Percentiles rank a stretch among this genome's conserved stretches.
Evolutionary conservation across 768 basidiomycete species (phyloP).

Genomic region (Lentinus tigrinus): DNA sequence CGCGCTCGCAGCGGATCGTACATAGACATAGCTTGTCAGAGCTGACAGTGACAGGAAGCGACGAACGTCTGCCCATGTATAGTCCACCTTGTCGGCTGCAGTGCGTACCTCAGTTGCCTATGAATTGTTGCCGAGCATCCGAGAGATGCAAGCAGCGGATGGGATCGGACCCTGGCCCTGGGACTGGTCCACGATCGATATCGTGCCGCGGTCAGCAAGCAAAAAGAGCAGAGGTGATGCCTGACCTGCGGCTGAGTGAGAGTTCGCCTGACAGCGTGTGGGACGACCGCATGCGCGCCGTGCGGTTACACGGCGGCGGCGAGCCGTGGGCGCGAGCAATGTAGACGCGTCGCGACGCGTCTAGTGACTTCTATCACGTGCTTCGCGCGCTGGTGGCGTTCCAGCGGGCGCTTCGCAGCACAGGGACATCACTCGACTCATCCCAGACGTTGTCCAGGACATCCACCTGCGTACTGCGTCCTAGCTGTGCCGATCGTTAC

Average conservation of each 20-base stretch:
- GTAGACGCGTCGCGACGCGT: constrained; percentile 1
- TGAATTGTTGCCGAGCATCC: no score
- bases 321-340: no score
- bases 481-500: not conserved
- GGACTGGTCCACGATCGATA: not conserved
- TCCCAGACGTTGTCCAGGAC: not conserved
- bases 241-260: not conserved
- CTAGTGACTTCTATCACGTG: constrained; percentile 7
- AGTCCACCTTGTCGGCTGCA: not conserved
- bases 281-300: not conserved
- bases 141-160: no score
- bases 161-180: no score
- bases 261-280: not conserved
- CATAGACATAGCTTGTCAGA: not conserved
- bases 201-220: not conserved
- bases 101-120: not conserved
- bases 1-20: not conserved
- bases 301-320: not conserved
- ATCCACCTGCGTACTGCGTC: not conserved
- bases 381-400: constrained; percentile 7
- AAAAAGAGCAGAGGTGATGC: not conserved
- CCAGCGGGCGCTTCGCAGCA: not conserved
- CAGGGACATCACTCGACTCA: not conserved
- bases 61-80: not conserved
- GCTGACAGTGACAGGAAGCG: not conserved